Conservation (phyloP, 306 rosid genomes). For the Betula pendula region DNA sequence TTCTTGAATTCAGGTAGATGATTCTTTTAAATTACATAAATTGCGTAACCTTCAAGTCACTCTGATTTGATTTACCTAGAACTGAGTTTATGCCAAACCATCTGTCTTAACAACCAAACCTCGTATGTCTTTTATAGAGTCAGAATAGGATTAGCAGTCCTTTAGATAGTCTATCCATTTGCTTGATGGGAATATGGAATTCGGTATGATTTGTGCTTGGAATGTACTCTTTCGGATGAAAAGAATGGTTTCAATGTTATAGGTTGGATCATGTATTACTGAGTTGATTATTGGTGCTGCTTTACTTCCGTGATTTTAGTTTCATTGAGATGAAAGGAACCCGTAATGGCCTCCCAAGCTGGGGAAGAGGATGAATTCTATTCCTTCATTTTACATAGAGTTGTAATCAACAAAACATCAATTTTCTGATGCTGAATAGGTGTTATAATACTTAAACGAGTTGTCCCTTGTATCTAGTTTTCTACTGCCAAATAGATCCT, state of each 20-base stretch:
- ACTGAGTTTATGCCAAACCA: not conserved
- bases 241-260: not conserved
- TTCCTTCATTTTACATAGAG: not conserved
- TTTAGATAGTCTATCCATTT: not conserved
- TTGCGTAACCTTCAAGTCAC: not conserved
- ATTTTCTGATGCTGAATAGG: not conserved
- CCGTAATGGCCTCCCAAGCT: slow-evolving; percentile 3
- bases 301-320: not conserved
- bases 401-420: not conserved
- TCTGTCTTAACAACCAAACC: slow-evolving; percentile 2
- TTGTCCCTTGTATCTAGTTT: not conserved
- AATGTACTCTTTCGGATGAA: not conserved
- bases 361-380: not conserved
- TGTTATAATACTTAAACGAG: not conserved
- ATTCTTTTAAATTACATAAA: not conserved
- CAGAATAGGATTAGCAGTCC: not conserved
- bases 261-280: not conserved
- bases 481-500: not conserved
- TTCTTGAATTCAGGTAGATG: not conserved
- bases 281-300: not conserved
- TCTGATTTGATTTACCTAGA: not conserved
- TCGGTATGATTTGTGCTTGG: not conserved
- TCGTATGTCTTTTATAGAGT: not conserved
- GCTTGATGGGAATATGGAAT: not conserved
- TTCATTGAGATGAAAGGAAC: not conserved